Conservation (phyloP, 2,329 filamentous ascomycete genomes). For the Phyllosticta citriasiana region DNA sequence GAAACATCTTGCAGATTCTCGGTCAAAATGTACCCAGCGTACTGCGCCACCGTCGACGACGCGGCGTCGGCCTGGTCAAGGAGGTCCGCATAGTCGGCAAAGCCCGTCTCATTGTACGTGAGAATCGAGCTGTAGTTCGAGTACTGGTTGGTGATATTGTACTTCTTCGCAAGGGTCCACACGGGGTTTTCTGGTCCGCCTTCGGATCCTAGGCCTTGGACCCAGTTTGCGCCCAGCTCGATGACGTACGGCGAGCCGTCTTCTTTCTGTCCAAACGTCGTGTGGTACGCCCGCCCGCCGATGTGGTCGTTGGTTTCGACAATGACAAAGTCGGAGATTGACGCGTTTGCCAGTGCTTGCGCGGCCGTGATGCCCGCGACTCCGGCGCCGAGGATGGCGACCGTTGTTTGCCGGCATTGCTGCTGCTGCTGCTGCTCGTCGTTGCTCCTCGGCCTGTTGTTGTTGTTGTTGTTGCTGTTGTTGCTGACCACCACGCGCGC, state of each 20-base stretch:
- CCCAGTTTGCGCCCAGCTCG: constrained; percentile 61
- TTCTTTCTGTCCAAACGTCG: constrained; percentile 43
- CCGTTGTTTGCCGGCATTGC: constrained; percentile 23
- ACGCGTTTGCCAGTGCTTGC: constrained; percentile 52
- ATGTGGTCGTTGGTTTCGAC: constrained; percentile 53
- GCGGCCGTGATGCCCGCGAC: constrained; percentile 55
- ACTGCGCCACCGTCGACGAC: constrained; percentile 37
- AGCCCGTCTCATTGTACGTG: constrained; percentile 51
- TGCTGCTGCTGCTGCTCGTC: constrained; percentile 1
- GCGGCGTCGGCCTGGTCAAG: constrained; percentile 42
- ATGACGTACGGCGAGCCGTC: constrained; percentile 45
- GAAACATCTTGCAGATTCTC: constrained; percentile 54
- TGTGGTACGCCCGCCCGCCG: constrained; percentile 52
- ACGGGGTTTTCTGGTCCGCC: constrained; percentile 47
- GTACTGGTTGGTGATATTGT: constrained; percentile 44
- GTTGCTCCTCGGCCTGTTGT: constrained; percentile 9
- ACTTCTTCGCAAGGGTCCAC: constrained; percentile 51
- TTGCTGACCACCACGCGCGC: constrained; percentile 11
- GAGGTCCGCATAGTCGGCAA: constrained; percentile 40
- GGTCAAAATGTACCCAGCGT: constrained; percentile 47
- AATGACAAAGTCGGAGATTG: constrained; percentile 54
- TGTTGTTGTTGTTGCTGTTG: no score
- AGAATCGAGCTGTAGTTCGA: constrained; percentile 50
- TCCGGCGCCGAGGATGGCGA: constrained; percentile 43
- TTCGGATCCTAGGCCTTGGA: constrained; percentile 33